Evolutionary conservation across 768 basidiomycete species (phyloP), one percentile per base, ranked within the genome.

Genomic region (Naganishia kalamii): DNA sequence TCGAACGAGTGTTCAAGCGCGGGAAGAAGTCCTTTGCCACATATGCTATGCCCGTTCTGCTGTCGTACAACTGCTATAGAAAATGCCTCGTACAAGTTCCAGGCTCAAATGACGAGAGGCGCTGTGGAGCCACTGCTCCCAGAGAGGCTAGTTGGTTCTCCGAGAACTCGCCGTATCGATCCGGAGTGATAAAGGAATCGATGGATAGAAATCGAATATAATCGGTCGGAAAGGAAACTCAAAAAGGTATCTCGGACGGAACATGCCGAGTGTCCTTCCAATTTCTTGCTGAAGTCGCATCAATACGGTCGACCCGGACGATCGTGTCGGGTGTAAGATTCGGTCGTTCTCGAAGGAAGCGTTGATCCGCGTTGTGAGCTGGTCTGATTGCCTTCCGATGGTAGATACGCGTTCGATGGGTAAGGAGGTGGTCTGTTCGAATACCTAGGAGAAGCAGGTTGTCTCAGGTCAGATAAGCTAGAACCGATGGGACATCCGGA

Each of bases 181-280:
- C 35, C 40, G 21, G 35, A 15, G 27, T 37, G 54, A 57, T 27
- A 21, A 57, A 57, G 35, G 40, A 35, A 57, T 37, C n/a, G 37
- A 3, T 21, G 13, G 37, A 57, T 25, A 57, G 52, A 57, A 57
- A 57, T 57, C 54, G 54, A 57, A 57, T 41, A 25, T 57, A 57
- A 52, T 32, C 17, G 13, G 48, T 15, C 8, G 19, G 27, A 8
- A 30, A 17, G 12, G 32, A 25, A 47, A 25, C 7, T 47, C 21
- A 25, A 15, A 29, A 49, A 3, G 19, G 27, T n/a, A n/a, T n/a
- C n/a, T n/a, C n/a, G n/a, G n/a, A 49, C 32, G 47, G 29, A 8
- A 30, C 48, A 3, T 8, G 32, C 11, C 25, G 10, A 19, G 48
- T 29, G 48, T 30, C 15, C 3, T 4, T 49, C 19, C 12, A 30